These are phyloP conservation scores for Dianthus caryophyllus DNA, from an alignment of 148 eudicot genomes.

Conservation along the genomic window DNA sequence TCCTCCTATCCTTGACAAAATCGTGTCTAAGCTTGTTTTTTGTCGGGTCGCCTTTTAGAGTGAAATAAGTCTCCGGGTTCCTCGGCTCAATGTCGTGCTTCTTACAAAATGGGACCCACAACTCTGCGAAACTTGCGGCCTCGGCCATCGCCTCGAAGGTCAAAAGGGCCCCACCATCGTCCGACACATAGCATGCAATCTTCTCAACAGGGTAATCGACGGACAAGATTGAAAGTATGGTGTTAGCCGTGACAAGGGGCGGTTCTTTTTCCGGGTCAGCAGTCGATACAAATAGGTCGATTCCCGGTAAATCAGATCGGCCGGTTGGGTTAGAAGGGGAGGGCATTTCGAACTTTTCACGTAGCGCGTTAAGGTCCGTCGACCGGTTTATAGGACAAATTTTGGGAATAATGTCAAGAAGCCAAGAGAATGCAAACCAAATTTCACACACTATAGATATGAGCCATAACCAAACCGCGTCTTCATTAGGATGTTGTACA, in stretches of 20 bases:
- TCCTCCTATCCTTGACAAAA: slow-evolving; percentile 85
- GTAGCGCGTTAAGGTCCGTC: slow-evolving; percentile 49
- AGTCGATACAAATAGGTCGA: slow-evolving; percentile 77
- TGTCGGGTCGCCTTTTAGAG: slow-evolving; percentile 73
- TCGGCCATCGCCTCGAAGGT: slow-evolving; percentile 92
- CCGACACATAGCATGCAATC: slow-evolving; percentile 69
- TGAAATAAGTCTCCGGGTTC: slow-evolving; percentile 73
- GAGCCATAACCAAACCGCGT: slow-evolving; percentile 84
- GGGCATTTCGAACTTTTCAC: slow-evolving; percentile 72
- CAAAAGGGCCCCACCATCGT: slow-evolving; percentile 81
- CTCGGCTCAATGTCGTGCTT: slow-evolving; percentile 88
- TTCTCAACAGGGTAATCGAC: slow-evolving; percentile 82
- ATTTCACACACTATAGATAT: slow-evolving; percentile 72
- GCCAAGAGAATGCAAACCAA: slow-evolving; percentile 89
- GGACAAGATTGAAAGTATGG: slow-evolving; percentile 72
- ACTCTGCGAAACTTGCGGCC: slow-evolving; percentile 79
- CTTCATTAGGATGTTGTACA: slow-evolving; percentile 55
- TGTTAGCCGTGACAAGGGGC: slow-evolving; percentile 74
- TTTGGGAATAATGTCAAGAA: slow-evolving; percentile 78
- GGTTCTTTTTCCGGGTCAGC: slow-evolving; percentile 95
- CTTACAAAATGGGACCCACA: slow-evolving; percentile 86
- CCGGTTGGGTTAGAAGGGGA: slow-evolving; percentile 73
- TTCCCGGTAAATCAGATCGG: slow-evolving; percentile 82
- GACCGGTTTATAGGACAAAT: slow-evolving; percentile 61
- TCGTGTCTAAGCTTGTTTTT: slow-evolving; percentile 65